These are phyloP conservation scores for Rhizopogon sp. DNA, from an alignment of 768 basidiomycete genomes.

Conservation along the genomic window DNA sequence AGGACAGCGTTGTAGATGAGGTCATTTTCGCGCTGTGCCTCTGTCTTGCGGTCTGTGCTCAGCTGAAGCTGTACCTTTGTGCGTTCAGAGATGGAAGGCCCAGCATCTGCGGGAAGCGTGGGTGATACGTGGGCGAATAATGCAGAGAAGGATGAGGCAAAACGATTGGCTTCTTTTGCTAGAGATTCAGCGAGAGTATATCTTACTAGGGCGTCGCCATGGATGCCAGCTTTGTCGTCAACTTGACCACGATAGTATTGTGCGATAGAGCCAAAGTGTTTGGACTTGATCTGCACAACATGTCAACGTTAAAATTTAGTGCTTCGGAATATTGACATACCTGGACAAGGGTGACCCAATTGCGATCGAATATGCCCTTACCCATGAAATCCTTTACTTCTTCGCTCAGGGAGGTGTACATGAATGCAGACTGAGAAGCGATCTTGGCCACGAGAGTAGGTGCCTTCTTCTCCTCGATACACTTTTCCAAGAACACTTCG, in stretches of 20 bases:
- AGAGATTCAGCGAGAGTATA: constrained; percentile 70
- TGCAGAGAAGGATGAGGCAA: constrained; percentile 63
- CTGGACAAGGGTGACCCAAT: constrained; percentile 87
- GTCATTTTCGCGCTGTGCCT: constrained; percentile 88
- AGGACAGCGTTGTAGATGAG: constrained; percentile 94
- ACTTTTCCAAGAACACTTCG: constrained; percentile 95
- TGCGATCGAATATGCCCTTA: constrained; percentile 91
- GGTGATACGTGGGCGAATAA: constrained; percentile 72
- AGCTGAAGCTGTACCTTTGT: constrained; percentile 79
- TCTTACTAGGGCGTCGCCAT: constrained; percentile 83
- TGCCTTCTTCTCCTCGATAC: constrained; percentile 87
- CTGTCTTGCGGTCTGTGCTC: constrained; percentile 67
- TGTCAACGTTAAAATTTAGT: not conserved
- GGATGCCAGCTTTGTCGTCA: constrained; percentile 69
- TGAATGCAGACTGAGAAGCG: constrained; percentile 71
- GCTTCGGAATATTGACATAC: constrained; percentile 30
- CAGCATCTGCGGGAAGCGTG: constrained; percentile 84
- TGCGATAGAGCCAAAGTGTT: constrained; percentile 79
- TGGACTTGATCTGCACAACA: constrained; percentile 73
- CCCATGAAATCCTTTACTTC: constrained; percentile 97
- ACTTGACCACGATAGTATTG: constrained; percentile 84
- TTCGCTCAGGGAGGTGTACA: constrained; percentile 82
- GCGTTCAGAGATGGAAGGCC: constrained; percentile 72
- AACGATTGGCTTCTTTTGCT: constrained; percentile 79
- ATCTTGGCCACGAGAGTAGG: constrained; percentile 77